Percentiles rank a stretch among this genome's conserved stretches.
Conservation (phyloP, 257 asterid species). For the Scutellaria barbata region DNA sequence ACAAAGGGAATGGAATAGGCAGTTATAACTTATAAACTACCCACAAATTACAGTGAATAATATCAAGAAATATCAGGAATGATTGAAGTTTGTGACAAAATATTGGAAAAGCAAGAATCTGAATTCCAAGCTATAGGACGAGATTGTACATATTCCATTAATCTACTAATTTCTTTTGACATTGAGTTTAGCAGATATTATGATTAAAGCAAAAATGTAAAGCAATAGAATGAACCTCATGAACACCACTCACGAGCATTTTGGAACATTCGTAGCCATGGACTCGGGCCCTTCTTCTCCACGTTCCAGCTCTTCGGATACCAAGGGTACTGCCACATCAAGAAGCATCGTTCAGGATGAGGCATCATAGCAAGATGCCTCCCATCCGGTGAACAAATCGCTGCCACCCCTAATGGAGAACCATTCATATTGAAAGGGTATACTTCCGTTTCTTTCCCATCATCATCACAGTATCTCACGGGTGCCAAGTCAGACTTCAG, state of each 20-base stretch:
- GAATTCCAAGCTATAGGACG: too few species aligned
- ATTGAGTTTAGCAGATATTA: too few species aligned
- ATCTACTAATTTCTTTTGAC: too few species aligned
- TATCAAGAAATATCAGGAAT: too few species aligned
- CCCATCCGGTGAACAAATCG: conserved; percentile 89
- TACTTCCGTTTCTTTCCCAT: conserved; percentile 70
- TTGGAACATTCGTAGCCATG: conserved; percentile 95
- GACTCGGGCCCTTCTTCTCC: conserved; percentile 84
- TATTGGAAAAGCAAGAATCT: too few species aligned
- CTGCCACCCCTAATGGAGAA: conserved; percentile 71
- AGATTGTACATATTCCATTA: too few species aligned
- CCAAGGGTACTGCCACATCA: conserved; percentile 99
- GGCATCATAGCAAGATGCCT: conserved; percentile 98
- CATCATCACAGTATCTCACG: conserved; percentile 76
- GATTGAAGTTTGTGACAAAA: too few species aligned
- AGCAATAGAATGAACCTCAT: conserved; percentile 41
- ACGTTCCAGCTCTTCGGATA: conserved; percentile 85
- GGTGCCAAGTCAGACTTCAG: conserved; percentile 68
- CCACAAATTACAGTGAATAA: too few species aligned
- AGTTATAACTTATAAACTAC: too few species aligned
- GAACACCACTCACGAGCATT: conserved; percentile 97
- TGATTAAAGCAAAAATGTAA: neutral
- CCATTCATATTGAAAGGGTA: conserved; percentile 73
- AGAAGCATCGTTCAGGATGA: conserved; percentile 88
- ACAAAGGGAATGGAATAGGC: too few species aligned